Base-by-base conservation (phyloP, 768 basidiomycete species). In the Wakefieldia striispora region DNA sequence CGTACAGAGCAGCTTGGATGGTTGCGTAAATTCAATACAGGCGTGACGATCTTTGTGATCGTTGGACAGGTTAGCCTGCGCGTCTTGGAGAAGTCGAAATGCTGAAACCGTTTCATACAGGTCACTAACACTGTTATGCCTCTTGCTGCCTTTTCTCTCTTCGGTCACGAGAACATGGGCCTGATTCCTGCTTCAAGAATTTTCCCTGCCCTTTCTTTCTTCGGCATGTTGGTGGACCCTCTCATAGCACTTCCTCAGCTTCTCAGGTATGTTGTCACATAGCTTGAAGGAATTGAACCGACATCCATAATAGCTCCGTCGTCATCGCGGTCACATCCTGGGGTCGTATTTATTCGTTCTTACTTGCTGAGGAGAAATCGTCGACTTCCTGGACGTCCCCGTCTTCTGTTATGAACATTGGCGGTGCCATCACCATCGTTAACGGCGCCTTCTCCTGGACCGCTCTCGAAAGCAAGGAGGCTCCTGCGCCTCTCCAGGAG, bases 181-280 rank as follows among this genome's bases (percentile, higher is more conserved):
- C 27, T 3, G 0, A 3, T 66, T 17, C 24, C 58, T 9, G 10
- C 58, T 27, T 50, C 58, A 12, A 65, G 58, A 36, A 45, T 66
- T 16, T 66, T 66, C 38, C 64, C 64, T 1, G 65, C 64, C 3
- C 54, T 66, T 38, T 64, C 63, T 14, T 67, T 67, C 60, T 67
- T 66, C 34, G 62, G 62, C 14, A 56, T 66, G 65, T 46, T 67
- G 34, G 65, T 66, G 34, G 65, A 66, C 20, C 65, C 65, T 27
- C 58, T 66, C 33, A 56, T 66, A 12, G 36, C 61, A 12, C 58
- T 66, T 40, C 65, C 65, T 10, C 65, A 67, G 51, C 53, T 63
- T 23, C 56, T 67, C 17, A 66, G 63, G 61, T 64, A 52, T 50
- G 51, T 44, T 8, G 6, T 29, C 5, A 4, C 5, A 23, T 31